Percentiles rank a stretch among this genome's conserved stretches.
These are phyloP conservation scores for Asterophora lycoperdoides DNA, from an alignment of 768 basidiomycete species.

Conservation along the genomic window DNA sequence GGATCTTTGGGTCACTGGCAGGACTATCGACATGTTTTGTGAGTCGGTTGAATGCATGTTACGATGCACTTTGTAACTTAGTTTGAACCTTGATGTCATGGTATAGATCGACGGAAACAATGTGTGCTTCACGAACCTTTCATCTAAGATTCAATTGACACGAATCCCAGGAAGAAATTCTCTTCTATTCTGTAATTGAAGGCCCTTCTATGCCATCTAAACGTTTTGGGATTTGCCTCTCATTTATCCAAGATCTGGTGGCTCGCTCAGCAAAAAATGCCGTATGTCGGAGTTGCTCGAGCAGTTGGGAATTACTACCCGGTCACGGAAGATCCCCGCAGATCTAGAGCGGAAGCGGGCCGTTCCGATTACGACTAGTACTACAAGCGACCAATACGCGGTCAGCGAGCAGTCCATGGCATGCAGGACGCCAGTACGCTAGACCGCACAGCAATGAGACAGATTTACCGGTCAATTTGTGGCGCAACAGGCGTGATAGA, in stretches of 20 bases:
- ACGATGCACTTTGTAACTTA: neutral
- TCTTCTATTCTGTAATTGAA: constrained; percentile 10
- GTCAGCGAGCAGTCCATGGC: constrained; percentile 10
- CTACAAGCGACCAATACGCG: constrained; percentile 14
- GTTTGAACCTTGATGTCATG: neutral
- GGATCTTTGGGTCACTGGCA: neutral
- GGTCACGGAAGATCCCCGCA: constrained; percentile 8
- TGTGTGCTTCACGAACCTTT: constrained; percentile 6
- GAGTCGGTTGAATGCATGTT: neutral
- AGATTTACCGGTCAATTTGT: constrained; percentile 25
- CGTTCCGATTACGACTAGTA: constrained; percentile 16
- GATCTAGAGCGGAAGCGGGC: constrained; percentile 14
- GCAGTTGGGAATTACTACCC: neutral
- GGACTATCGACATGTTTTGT: neutral
- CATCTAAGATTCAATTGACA: neutral
- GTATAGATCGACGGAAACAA: neutral
- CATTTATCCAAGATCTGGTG: constrained; percentile 11
- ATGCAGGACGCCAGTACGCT: constrained; percentile 6
- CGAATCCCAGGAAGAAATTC: neutral
- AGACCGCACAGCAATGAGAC: constrained; percentile 9
- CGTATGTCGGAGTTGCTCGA: neutral
- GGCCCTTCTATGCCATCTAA: constrained; percentile 13
- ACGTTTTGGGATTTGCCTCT: constrained; percentile 16
- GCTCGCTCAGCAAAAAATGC: constrained; percentile 11
- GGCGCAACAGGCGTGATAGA: constrained; percentile 19